phyloP scores from a whole-genome alignment of 2,329 filamentous ascomycete genomes.

The Cryphonectria parasitica region DNA sequence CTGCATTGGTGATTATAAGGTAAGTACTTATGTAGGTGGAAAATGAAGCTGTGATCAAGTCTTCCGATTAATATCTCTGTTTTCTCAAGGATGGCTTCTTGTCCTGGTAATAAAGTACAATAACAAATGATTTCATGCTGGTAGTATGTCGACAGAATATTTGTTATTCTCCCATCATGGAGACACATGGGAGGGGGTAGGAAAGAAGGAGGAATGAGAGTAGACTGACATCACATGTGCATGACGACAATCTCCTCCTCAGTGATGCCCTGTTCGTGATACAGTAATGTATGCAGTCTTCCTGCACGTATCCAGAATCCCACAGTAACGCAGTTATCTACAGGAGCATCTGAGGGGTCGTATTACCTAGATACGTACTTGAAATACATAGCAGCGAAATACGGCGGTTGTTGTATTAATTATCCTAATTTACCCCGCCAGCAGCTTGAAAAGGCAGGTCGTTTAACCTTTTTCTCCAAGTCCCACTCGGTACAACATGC shows the following conservation, averaged over 20 bases:
- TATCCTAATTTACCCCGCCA: slow-evolving; percentile 19
- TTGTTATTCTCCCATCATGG: background rate
- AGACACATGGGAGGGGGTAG: too few species aligned
- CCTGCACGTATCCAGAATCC: background rate
- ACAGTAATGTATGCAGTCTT: background rate
- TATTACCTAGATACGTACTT: background rate
- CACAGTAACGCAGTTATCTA: background rate
- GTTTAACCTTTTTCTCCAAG: background rate
- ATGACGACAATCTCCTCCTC: background rate
- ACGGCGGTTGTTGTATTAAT: slow-evolving; percentile 9
- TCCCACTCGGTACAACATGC: background rate
- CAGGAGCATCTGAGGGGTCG: background rate
- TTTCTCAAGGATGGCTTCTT: background rate
- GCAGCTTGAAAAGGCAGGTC: slow-evolving; percentile 19
- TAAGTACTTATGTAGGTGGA: too few species aligned
- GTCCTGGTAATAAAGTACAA: background rate
- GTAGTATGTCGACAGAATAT: background rate
- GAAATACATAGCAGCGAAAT: background rate
- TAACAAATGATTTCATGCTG: background rate
- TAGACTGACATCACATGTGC: background rate
- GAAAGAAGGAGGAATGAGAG: background rate
- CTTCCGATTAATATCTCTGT: background rate
- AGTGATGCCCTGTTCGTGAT: background rate
- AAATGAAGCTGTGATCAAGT: too few species aligned
- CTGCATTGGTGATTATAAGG: background rate